Evolutionary conservation across 148 eudicot species (phyloP).

Genomic region (Rhododendron henanense): DNA sequence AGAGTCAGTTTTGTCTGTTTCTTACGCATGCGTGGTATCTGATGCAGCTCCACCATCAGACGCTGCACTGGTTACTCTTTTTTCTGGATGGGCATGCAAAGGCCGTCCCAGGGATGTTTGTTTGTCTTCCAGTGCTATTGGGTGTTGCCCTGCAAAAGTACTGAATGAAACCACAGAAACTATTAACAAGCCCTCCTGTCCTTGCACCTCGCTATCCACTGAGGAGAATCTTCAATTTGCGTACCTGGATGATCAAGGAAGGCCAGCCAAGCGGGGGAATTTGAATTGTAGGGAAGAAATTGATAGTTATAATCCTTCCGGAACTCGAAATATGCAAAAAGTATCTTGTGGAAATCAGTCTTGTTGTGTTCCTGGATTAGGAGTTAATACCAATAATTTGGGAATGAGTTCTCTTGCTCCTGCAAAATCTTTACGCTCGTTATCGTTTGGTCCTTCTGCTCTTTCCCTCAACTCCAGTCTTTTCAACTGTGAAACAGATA

Average conservation of each 20-base stretch:
- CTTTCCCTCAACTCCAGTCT: slow-evolving; percentile 91
- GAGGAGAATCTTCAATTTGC: slow-evolving; percentile 10
- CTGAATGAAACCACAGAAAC: not conserved
- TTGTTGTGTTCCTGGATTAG: slow-evolving; percentile 89
- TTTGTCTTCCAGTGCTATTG: slow-evolving; percentile 56
- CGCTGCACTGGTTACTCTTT: slow-evolving; percentile 76
- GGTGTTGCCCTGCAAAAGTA: slow-evolving; percentile 57
- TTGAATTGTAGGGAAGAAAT: slow-evolving; percentile 23
- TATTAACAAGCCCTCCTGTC: not conserved
- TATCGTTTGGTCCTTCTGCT: slow-evolving; percentile 72
- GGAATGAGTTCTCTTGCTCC: slow-evolving; percentile 49
- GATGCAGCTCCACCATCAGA: slow-evolving; percentile 86
- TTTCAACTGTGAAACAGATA: slow-evolving; percentile 86
- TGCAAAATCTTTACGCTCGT: slow-evolving; percentile 83
- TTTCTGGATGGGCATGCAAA: slow-evolving; percentile 98
- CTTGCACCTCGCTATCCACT: not conserved
- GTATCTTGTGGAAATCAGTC: slow-evolving; percentile 52
- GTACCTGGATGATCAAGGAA: slow-evolving; percentile 24
- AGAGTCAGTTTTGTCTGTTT: slow-evolving; percentile 7
- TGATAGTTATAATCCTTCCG: slow-evolving; percentile 25
- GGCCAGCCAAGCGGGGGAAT: slow-evolving; percentile 44
- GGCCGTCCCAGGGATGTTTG: slow-evolving; percentile 62
- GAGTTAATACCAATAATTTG: slow-evolving; percentile 60
- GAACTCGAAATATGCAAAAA: slow-evolving; percentile 29
- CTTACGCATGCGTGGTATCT: slow-evolving; percentile 15